Evolutionary conservation across 2,329 filamentous ascomycete genomes (phyloP), one percentile per base, ranked within the genome.

Genomic region (Colletotrichum nymphaeae): DNA sequence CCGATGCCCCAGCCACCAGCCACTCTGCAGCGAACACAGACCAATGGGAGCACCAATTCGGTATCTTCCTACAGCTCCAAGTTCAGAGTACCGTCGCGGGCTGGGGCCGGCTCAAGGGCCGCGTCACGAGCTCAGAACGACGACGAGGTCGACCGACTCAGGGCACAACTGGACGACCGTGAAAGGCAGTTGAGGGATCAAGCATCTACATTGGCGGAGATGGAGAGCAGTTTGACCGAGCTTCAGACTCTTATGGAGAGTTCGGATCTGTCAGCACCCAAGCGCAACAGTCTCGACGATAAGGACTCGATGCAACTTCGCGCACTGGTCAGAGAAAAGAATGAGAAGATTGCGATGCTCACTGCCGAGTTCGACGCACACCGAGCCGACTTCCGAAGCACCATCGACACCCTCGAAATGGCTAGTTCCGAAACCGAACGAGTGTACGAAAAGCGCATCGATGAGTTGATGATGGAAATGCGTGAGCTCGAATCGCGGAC

Each of bases 321-420:
- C 67, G 90, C 93, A n/a, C 84, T 97, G 77, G 84, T 99, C 67
- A 90, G 94, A 28, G 97, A 99, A 84, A 98, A 97, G 88, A 98
- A 98, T 78, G 97, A 99, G 72, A 98, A 95, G 86, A 98, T 99
- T 76, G 92, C 93, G 30, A 92, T 96, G 87, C 89, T 99, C 77
- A 98, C 95, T 0, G 91, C 94, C 9, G 97, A 99, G 80, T 99
- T 99, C 78, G 97, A 99, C 80, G 91, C 93, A 11, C 96, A 99
- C 81, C 90, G 97, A 72, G 96, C 97, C 22, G 97, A 99, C 82
- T 99, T 99, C 84, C 89, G 97, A 76, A 98, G 94, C 82, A 99
- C 97, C 22, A 97, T 99, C 74, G 97, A 99, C 83, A 98, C 96
- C 0, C 87, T 99, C 63, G 97, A 99, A 82, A 90, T 98, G 85